Base-by-base conservation (phyloP, 2,329 filamentous ascomycete species). In the Botrytis paeoniae region DNA sequence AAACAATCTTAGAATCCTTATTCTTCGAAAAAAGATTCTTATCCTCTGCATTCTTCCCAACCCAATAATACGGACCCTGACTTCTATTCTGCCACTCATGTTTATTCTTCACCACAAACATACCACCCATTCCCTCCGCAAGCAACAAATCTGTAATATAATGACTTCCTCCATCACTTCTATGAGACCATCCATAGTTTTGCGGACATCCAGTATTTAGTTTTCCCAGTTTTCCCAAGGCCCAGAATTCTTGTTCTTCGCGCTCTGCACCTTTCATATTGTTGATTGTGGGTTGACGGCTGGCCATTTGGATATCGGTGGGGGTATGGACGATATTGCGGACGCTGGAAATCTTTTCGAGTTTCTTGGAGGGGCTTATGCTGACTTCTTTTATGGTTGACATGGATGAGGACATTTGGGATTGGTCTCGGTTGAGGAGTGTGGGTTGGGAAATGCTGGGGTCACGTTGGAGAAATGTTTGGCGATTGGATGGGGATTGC, bases 201-300 rank as follows among this genome's bases (percentile, higher is more conserved):
- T 72, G 70, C 3, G 70, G 71, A 66, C 16, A 75, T 65, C 61
- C 75, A 73, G 37, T 64, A 29, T 18, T 65, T 62, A 41, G 65
- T 66, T 69, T 43, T 20, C 18, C 35, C 1, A 78, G 71, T 14
- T 69, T 70, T 16, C 37, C 32, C 29, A 71, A 64, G 0, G 75
- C 76, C 77, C 77, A 78, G 25, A 41, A 14, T 9, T 79, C 76
- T 74, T 78, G 77, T 32, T 68, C 57, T 14, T 68, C 16, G 2
- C 73, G 71, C 32, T 77, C 75, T 1, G 41, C 9, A 0, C 64
- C 63, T 6, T 72, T 18, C 22, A 78, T 35, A 4, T 29, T 61
- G 14, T 69, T 59, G 43, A 75, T 70, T 1, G 60, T 41, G 3
- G 63, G 65, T 73, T 78, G 77, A 1, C 73, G 73, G 4, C 39